Conservation (phyloP, 495 filamentous ascomycete genomes). For the Symbiotaphrina buchneri region DNA sequence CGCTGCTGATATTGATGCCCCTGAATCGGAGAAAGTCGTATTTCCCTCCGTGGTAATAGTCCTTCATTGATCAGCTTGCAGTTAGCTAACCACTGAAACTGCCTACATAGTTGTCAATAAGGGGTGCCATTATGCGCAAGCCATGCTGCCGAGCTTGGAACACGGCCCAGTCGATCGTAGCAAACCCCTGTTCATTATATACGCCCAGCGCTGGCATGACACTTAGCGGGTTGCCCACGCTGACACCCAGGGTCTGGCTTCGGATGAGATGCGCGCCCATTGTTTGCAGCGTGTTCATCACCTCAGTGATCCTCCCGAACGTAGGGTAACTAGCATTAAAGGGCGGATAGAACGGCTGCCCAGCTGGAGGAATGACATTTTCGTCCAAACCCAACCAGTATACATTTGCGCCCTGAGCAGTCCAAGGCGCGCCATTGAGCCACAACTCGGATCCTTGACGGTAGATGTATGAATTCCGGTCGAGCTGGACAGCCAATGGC, state of each 20-base stretch:
- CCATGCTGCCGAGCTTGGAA: too few relatives aligned
- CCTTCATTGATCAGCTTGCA: conserved; percentile 8
- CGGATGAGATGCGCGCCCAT: conserved; percentile 28
- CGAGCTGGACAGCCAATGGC: not conserved
- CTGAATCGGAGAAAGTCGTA: conserved; percentile 28
- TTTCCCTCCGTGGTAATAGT: conserved; percentile 36
- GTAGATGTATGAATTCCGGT: conserved; percentile 10
- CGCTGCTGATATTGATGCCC: conserved; percentile 21
- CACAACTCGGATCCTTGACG: conserved; percentile 18
- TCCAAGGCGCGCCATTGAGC: conserved; percentile 21
- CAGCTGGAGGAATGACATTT: conserved; percentile 25
- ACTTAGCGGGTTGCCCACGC: conserved; percentile 27
- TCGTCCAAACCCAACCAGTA: conserved; percentile 36
- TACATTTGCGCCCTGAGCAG: conserved; percentile 26
- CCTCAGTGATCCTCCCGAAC: conserved; percentile 25
- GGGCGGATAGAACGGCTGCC: conserved; percentile 23
- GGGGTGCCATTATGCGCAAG: too few relatives aligned
- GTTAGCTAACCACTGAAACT: conserved; percentile 23
- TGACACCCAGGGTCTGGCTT: conserved; percentile 28
- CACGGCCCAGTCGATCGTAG: conserved; percentile 30
- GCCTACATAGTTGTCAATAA: too few relatives aligned
- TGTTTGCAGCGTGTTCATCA: conserved; percentile 25
- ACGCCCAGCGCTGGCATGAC: conserved; percentile 20
- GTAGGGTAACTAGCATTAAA: conserved; percentile 28
- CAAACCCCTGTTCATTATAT: conserved; percentile 24